These are phyloP conservation scores for Citrus medica DNA, from an alignment of 345 rosid species.

Conservation along the genomic window DNA sequence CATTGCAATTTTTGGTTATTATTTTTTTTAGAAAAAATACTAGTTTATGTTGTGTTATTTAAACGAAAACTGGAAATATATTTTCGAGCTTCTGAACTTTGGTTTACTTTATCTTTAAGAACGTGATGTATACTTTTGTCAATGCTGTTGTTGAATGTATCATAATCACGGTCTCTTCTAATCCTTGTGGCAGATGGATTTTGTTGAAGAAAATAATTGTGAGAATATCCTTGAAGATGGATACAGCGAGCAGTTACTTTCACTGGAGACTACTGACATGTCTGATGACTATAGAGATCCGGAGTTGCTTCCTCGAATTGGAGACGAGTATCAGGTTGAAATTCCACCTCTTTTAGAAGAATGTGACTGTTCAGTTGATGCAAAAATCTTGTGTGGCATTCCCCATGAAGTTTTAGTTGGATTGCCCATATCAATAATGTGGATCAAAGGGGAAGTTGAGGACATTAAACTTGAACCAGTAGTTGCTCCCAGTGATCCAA, in stretches of 20 bases:
- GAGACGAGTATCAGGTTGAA: slow-evolving; percentile 50
- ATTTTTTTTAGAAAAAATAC: not conserved
- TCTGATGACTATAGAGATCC: slow-evolving; percentile 37
- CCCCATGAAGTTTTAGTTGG: slow-evolving; percentile 31
- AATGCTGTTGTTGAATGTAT: not conserved
- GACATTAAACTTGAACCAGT: slow-evolving; percentile 17
- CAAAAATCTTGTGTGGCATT: slow-evolving; percentile 3
- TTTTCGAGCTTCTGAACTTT: not conserved
- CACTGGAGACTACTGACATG: slow-evolving; percentile 27
- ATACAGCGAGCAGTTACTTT: slow-evolving; percentile 27
- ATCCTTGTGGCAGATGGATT: slow-evolving; percentile 39
- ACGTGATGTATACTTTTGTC: not conserved
- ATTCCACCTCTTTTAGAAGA: slow-evolving; percentile 40
- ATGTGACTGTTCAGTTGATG: slow-evolving; percentile 16
- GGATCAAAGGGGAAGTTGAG: slow-evolving; percentile 34
- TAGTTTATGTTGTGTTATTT: not conserved
- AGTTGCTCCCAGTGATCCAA: slow-evolving; percentile 14
- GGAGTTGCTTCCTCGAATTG: slow-evolving; percentile 52
- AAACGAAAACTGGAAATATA: not conserved
- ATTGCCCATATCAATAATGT: slow-evolving; percentile 46
- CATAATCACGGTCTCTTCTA: not conserved
- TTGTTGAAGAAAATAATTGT: slow-evolving; percentile 17
- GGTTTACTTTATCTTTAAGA: not conserved
- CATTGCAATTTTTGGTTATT: not conserved
- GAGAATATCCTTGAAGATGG: slow-evolving; percentile 30